These are phyloP conservation scores for Micractinium sp. DNA, from an alignment of 139 green algal species.

Conservation along the genomic window DNA sequence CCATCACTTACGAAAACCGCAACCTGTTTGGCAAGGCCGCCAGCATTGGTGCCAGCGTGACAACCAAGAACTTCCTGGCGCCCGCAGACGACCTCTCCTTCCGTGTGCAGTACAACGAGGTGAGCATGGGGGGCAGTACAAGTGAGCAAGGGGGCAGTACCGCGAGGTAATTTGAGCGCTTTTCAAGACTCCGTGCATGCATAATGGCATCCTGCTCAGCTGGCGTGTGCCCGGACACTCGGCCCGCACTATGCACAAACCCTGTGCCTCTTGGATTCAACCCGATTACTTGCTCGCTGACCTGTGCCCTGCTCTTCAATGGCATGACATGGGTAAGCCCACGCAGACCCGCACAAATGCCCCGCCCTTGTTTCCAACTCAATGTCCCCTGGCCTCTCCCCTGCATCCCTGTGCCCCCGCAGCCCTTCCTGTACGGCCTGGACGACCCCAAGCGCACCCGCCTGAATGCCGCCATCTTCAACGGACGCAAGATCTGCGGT, in stretches of 20 bases:
- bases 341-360: no score
- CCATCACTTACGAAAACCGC: constrained; percentile 73
- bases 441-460: constrained; percentile 62
- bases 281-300: no score
- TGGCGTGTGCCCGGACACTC: no score
- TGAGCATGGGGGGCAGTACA: neutral
- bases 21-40: constrained; percentile 69
- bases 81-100: constrained; percentile 82
- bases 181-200: no score
- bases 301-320: no score
- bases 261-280: no score
- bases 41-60: constrained; percentile 67
- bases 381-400: neutral
- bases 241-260: no score
- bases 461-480: constrained; percentile 73
- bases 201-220: no score
- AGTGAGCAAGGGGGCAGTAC: neutral
- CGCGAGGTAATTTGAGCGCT: no score
- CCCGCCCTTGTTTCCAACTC: no score
- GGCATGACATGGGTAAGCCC: no score
- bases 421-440: constrained; percentile 70
- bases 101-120: constrained; percentile 66
- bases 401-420: neutral
- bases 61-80: constrained; percentile 74
- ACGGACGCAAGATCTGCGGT: constrained; percentile 87